These are phyloP conservation scores for Aechmea fasciata DNA, from an alignment of 176 grass and related monocot genomes.

Conservation along the genomic window DNA sequence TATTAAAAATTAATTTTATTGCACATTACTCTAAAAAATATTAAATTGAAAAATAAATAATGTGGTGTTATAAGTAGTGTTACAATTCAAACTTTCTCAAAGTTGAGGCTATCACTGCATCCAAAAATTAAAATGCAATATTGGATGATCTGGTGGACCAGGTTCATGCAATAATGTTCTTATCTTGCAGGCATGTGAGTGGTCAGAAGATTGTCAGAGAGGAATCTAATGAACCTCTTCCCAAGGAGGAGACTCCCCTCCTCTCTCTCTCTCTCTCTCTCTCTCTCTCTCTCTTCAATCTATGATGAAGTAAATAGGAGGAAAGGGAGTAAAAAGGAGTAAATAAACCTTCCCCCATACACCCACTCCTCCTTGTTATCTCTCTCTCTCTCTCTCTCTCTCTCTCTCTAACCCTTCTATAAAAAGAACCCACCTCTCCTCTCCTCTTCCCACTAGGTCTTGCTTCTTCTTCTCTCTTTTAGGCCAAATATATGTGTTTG, in stretches of 20 bases:
- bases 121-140: too few relatives aligned
- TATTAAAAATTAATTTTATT: too few relatives aligned
- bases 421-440: slow-evolving; percentile 17
- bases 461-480: background rate
- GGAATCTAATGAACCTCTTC: slow-evolving; percentile 7
- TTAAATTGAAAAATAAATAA: too few relatives aligned
- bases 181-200: slow-evolving; percentile 4
- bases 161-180: background rate
- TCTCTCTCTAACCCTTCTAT: slow-evolving; percentile 17
- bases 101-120: too few relatives aligned
- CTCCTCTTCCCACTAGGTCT: background rate
- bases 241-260: background rate
- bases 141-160: too few relatives aligned
- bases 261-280: background rate
- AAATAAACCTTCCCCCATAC: slow-evolving; percentile 2
- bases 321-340: background rate
- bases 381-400: background rate
- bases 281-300: background rate
- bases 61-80: too few relatives aligned
- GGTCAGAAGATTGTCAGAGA: slow-evolving; percentile 3
- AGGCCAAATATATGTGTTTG: background rate
- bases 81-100: too few relatives aligned
- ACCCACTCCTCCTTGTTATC: background rate
- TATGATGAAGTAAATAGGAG: background rate
- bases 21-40: too few relatives aligned